Percentiles rank a stretch among this genome's conserved stretches.
Conservation (phyloP, 257 asterid species). For the Coffea eugenioides region DNA sequence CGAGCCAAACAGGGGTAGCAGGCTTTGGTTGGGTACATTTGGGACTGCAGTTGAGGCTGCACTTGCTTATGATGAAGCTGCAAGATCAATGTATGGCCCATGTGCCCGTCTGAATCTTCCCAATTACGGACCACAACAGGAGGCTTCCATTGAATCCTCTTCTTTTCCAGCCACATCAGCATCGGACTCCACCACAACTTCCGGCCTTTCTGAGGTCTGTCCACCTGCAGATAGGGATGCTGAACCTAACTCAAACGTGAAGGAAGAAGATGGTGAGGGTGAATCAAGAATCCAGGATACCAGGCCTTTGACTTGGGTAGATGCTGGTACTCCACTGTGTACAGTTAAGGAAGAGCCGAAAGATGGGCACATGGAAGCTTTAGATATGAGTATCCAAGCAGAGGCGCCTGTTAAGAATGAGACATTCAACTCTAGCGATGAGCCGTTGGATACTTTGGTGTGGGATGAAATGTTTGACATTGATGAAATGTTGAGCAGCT, state of each 20-base stretch:
- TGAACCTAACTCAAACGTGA: constrained; percentile 2
- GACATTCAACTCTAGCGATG: neutral
- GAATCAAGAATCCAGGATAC: neutral
- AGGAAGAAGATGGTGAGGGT: constrained; percentile 20
- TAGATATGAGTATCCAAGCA: neutral
- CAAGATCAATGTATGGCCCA: constrained; percentile 38
- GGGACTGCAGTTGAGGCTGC: constrained; percentile 34
- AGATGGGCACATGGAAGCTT: constrained; percentile 9
- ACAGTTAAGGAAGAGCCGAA: constrained; percentile 16
- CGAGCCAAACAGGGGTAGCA: constrained; percentile 36
- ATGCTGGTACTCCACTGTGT: constrained; percentile 23
- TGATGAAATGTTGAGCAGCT: constrained; percentile 47
- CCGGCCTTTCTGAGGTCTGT: constrained; percentile 48
- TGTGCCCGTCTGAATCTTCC: constrained; percentile 35
- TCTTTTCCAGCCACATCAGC: constrained; percentile 28
- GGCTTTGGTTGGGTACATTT: constrained; percentile 46
- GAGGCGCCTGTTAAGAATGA: neutral
- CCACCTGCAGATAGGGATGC: neutral
- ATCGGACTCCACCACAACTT: constrained; percentile 34
- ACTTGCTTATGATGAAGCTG: constrained; percentile 43
- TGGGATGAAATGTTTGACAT: constrained; percentile 53
- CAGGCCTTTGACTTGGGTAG: neutral
- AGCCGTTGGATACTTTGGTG: constrained; percentile 19
- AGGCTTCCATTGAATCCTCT: constrained; percentile 6
- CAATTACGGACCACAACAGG: neutral